Conservation (phyloP, 495 filamentous ascomycete genomes). For the Talaromyces wortmannii region DNA sequence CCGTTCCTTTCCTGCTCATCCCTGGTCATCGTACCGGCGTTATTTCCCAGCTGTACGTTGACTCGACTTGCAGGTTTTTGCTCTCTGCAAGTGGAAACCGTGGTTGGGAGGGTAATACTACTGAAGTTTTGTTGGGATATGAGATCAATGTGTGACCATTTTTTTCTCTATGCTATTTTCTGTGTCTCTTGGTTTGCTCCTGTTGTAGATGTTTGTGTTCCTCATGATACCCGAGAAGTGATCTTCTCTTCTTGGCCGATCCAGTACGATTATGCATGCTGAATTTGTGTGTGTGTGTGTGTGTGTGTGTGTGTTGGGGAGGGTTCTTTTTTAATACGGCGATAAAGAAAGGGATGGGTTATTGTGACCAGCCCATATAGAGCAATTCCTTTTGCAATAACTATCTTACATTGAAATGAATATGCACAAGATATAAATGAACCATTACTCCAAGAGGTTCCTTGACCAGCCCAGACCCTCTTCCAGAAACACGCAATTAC, state of each 20-base stretch:
- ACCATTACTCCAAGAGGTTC: background rate
- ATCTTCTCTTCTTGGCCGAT: background rate
- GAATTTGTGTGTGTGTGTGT: background rate
- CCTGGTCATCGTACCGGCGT: constrained; percentile 91
- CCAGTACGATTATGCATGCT: background rate
- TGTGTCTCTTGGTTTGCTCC: background rate
- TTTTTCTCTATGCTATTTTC: background rate
- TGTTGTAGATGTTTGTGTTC: background rate
- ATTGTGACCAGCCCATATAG: background rate
- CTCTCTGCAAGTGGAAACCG: constrained; percentile 84
- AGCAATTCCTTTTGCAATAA: background rate
- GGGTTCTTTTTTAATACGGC: too few species aligned
- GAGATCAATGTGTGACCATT: constrained; percentile 55
- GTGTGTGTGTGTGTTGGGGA: background rate
- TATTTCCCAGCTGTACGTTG: constrained; percentile 74
- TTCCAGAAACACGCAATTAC: background rate
- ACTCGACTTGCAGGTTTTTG: constrained; percentile 85
- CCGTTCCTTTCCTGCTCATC: constrained; percentile 88
- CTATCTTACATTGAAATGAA: background rate
- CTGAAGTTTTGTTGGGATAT: constrained; percentile 90
- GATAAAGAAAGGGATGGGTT: too few species aligned
- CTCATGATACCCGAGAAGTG: background rate
- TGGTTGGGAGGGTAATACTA: constrained; percentile 91
- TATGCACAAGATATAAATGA: background rate
- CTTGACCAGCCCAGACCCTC: background rate